Evolutionary conservation across 2,329 filamentous ascomycete genomes (phyloP).

Genomic region (Lachnum nothofagi): DNA sequence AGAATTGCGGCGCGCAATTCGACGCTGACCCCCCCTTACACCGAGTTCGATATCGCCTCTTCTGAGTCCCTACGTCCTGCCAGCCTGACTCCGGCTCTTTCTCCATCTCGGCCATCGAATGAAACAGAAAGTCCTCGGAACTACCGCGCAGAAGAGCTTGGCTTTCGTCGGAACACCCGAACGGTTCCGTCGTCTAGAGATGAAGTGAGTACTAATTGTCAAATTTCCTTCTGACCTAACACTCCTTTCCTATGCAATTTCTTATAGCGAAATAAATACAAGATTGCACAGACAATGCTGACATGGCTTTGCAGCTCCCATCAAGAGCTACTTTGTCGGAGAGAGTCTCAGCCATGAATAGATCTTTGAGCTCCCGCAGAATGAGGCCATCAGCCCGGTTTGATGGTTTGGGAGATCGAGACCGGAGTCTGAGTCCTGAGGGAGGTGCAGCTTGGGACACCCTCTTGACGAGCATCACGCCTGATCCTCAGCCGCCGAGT

Average conservation of each 20-base stretch:
- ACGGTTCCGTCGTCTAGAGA: no score
- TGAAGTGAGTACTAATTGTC: neutral
- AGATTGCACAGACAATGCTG: no score
- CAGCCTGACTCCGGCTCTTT: constrained; percentile 18
- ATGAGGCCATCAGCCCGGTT: constrained; percentile 31
- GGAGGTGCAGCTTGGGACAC: constrained; percentile 69
- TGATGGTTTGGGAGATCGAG: constrained; percentile 78
- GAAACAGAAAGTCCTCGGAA: constrained; percentile 2
- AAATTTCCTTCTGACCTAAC: neutral
- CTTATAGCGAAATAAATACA: no score
- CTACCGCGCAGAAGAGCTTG: no score
- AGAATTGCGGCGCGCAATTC: constrained; percentile 20
- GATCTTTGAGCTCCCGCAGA: constrained; percentile 8
- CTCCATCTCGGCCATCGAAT: constrained; percentile 10
- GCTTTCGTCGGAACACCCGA: no score
- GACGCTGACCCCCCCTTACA: constrained; percentile 25
- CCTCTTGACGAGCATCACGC: constrained; percentile 72
- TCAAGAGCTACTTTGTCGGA: constrained; percentile 12
- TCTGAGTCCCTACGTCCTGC: constrained; percentile 17
- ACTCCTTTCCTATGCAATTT: neutral
- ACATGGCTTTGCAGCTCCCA: no score
- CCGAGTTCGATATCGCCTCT: constrained; percentile 19
- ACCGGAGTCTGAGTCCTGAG: constrained; percentile 72
- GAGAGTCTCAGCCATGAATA: constrained; percentile 16
- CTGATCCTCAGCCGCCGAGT: constrained; percentile 75